Base-by-base conservation (phyloP, 2,329 filamentous ascomycete species). In the Fusarium protoensiforme region DNA sequence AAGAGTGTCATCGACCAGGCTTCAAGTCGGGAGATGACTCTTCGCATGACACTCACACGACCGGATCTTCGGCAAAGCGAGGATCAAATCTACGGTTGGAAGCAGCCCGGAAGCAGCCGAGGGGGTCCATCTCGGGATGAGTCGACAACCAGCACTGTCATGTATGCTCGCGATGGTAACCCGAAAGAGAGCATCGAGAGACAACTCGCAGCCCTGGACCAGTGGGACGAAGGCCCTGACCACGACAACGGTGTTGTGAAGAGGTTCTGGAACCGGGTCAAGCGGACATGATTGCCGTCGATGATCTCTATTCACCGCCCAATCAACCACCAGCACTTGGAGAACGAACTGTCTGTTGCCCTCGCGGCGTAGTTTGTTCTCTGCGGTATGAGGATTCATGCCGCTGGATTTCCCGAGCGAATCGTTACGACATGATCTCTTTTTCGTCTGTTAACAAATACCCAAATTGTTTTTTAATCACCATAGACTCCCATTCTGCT, bases 31-130 rank as follows among this genome's bases (percentile, higher is more conserved):
- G 95, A 98, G 81, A 98, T 98, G 95, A 98, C 96, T 4, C 84
- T 98, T 57, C 93, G 95, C 57, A 97, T 98, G 95, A 98, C 96
- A 0, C 88, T 98, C 63, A 98, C 96, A 5, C 88, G 95, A 54
- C 94, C 95, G 0, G 96, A 98, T 80, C 87, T 98, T 56, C 91
- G 95, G 46, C 92, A 92, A 6, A 87, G 92, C 71, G 93, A 96
- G 70, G 90, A 92, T 13, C 87, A 92, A 69, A 87, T 94, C 18
- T 94, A 95, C 77, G 91, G 91, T 46, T 93, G 91, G 90, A 89
- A 92, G 77, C 78, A 81, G 67, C 74, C 67, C 46, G 66, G 74
- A 41, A 75, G 58, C 68, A 84, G 73, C 81, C 87, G 72, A 85
- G 90, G 72, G 69, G 87, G 89, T 3, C 75, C 75, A 36, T 70